phyloP scores from a whole-genome alignment of 495 filamentous ascomycete species.

The Trichocladium antarcticum region DNA sequence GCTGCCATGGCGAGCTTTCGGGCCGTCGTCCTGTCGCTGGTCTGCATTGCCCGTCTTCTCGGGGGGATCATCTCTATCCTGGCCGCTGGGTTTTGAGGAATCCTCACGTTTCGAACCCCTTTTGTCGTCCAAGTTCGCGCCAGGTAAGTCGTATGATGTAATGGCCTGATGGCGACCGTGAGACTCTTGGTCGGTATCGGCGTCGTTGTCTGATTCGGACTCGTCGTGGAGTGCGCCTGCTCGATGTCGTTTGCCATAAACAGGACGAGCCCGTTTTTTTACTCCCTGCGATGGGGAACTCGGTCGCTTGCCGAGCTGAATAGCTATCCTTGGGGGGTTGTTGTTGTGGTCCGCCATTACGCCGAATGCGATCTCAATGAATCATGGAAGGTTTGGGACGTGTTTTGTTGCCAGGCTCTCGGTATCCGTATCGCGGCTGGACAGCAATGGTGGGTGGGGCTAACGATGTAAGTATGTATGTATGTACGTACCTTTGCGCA shows the following conservation, averaged over 20 bases:
- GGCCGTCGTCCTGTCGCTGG: neutral
- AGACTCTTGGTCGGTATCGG: slow-evolving; percentile 11
- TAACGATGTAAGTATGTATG: too few relatives aligned
- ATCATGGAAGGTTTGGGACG: neutral
- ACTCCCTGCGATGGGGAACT: slow-evolving; percentile 11
- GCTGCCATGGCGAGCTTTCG: neutral
- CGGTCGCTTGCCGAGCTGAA: slow-evolving; percentile 24
- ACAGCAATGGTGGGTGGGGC: too few relatives aligned
- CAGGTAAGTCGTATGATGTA: slow-evolving; percentile 19
- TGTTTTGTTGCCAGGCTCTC: too few relatives aligned
- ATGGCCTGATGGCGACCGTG: slow-evolving; percentile 26
- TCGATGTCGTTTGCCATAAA: slow-evolving; percentile 31
- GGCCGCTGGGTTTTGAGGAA: neutral
- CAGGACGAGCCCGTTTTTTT: slow-evolving; percentile 26
- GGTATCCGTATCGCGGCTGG: too few relatives aligned
- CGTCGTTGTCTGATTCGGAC: slow-evolving; percentile 27
- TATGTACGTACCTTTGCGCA: too few relatives aligned
- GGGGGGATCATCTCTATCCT: neutral
- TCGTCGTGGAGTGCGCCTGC: slow-evolving; percentile 24
- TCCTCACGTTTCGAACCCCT: neutral
- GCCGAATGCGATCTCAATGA: neutral
- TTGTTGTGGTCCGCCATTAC: slow-evolving; percentile 16
- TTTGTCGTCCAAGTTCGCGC: neutral
- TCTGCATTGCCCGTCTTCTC: neutral
- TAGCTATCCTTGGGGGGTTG: slow-evolving; percentile 27